phyloP scores from a whole-genome alignment of 2,329 filamentous ascomycete species.

The Cadophora luteo-olivacea region DNA sequence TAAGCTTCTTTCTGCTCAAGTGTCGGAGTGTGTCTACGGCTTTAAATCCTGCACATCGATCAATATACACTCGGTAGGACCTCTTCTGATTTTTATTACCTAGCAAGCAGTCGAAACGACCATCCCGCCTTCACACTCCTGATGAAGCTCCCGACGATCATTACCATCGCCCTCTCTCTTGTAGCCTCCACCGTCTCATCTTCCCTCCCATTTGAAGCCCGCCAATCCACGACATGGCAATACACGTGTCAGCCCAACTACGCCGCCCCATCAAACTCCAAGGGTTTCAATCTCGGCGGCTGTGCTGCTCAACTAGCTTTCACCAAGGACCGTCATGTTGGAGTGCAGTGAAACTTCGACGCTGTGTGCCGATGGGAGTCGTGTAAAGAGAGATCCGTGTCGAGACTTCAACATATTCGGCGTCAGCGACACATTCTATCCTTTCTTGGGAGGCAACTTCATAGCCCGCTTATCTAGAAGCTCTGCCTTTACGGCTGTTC shows the following conservation, averaged over 20 bases:
- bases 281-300: background rate
- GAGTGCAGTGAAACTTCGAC: background rate
- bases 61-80: background rate
- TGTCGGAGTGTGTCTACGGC: background rate
- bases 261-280: background rate
- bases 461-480: background rate
- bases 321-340: conserved; percentile 2
- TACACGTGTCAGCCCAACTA: background rate
- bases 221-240: conserved; percentile 10
- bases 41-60: background rate
- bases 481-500: conserved; percentile 3
- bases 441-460: background rate
- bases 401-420: background rate
- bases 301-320: background rate
- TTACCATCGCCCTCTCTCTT: background rate
- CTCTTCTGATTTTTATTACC: background rate
- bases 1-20: background rate
- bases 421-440: background rate
- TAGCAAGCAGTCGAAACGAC: background rate
- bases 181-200: background rate
- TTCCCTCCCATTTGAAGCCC: background rate
- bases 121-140: background rate
- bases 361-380: background rate
- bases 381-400: background rate
- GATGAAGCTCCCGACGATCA: background rate